Percentiles rank a stretch among this genome's conserved stretches.
Evolutionary conservation across 768 basidiomycete genomes (phyloP).

Genomic region (Cystofilobasidium capitatum): DNA sequence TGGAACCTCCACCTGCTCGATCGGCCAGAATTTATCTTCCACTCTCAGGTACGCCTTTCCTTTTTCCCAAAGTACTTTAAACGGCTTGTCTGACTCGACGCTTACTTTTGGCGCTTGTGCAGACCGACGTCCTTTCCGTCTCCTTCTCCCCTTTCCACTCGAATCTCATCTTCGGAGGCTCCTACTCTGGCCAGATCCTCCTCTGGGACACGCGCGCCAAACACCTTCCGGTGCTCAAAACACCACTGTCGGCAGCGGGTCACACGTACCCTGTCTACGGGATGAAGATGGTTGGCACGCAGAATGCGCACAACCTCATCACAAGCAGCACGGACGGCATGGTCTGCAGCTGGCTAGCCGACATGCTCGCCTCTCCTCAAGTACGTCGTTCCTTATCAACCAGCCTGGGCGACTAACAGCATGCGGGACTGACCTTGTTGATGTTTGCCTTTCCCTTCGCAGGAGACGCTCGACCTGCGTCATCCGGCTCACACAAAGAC

Average conservation of each 20-base stretch:
- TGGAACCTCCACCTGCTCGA: constrained; percentile 96
- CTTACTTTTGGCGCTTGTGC: constrained; percentile 5
- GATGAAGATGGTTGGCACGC: constrained; percentile 96
- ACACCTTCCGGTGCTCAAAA: constrained; percentile 90
- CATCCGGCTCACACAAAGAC: constrained; percentile 93
- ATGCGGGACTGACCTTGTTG: not conserved
- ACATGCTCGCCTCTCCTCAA: constrained; percentile 98
- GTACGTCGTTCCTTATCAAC: constrained; percentile 46
- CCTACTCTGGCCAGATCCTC: constrained; percentile 97
- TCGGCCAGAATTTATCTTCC: constrained; percentile 94
- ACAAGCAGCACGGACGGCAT: constrained; percentile 94
- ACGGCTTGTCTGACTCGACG: not conserved
- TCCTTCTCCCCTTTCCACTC: constrained; percentile 97
- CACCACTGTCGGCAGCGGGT: constrained; percentile 86
- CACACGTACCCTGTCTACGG: constrained; percentile 98
- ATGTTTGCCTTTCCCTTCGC: not conserved
- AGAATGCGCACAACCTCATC: constrained; percentile 95
- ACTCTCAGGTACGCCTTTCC: constrained; percentile 67
- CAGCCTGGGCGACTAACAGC: not conserved
- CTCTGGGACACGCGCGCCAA: constrained; percentile 98
- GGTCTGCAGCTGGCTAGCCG: constrained; percentile 94
- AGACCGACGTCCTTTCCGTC: constrained; percentile 97
- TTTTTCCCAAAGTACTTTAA: not conserved
- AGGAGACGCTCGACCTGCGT: constrained; percentile 89
- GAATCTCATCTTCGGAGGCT: constrained; percentile 92